A percentile compares a stretch with the other conserved stretches of the same genome.
These are phyloP conservation scores for Coemansia sp. DNA, from an alignment of 192 early-diverging fungal species.

Conservation along the genomic window DNA sequence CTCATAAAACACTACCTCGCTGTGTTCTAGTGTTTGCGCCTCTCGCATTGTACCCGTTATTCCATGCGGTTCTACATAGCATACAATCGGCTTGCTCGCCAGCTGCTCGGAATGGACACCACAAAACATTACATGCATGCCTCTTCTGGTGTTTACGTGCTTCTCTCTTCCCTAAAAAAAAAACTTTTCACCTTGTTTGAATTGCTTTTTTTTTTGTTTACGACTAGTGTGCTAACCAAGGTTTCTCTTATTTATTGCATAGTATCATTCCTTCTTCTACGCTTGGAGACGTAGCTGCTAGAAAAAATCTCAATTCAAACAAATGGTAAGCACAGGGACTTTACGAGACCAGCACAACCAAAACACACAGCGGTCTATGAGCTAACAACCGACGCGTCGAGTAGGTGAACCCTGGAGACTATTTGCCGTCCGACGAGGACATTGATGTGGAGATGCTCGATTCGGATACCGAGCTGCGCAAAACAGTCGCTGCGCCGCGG, in stretches of 20 bases:
- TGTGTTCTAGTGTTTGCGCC: no score
- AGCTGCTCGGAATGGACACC: background rate
- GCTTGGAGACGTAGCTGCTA: no score
- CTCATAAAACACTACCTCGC: no score
- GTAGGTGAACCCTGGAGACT: conserved; percentile 42
- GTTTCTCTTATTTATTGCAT: background rate
- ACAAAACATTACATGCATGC: background rate
- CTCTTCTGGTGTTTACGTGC: background rate
- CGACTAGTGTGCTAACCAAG: background rate
- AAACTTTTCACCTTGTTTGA: background rate
- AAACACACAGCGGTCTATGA: no score
- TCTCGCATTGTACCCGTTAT: background rate
- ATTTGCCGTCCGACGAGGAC: conserved; percentile 46
- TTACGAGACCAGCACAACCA: no score
- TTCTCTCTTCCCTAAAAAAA: background rate
- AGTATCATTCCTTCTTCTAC: background rate
- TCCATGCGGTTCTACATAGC: background rate
- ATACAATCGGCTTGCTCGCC: background rate
- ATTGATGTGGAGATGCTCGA: conserved; percentile 55
- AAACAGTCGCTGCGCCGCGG: conserved; percentile 1
- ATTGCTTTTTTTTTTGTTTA: background rate
- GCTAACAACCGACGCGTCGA: background rate
- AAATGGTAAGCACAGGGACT: no score
- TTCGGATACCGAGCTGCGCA: conserved; percentile 50
- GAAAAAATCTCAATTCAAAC: no score